A percentile compares a stretch with the other conserved stretches of the same genome.
Evolutionary conservation across 768 basidiomycete species (phyloP).

Genomic region (Auriscalpium orientale): DNA sequence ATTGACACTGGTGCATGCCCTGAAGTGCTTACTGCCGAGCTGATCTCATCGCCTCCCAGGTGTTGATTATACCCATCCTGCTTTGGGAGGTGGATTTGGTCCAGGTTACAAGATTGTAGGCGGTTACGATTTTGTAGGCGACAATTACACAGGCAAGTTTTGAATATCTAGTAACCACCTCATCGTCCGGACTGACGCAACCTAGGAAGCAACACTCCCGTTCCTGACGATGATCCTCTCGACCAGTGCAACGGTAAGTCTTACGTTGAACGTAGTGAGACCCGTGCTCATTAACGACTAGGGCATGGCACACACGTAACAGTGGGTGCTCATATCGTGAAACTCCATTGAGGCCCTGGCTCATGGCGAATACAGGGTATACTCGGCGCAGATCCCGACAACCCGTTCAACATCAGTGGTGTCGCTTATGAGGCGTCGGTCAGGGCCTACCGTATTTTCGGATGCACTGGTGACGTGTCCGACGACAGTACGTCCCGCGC

Average conservation of each 20-base stretch:
- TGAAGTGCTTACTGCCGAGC: no score
- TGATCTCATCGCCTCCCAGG: constrained; percentile 18
- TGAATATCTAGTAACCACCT: no score
- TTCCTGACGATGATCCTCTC: constrained; percentile 44
- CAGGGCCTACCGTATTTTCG: constrained; percentile 51
- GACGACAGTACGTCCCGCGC: constrained; percentile 38
- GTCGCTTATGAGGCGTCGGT: constrained; percentile 57
- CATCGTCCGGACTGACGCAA: no score
- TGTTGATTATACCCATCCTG: constrained; percentile 49
- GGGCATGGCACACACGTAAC: not conserved
- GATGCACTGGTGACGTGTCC: constrained; percentile 43
- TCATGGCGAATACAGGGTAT: constrained; percentile 42
- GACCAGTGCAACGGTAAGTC: constrained; percentile 39
- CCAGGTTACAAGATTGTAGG: constrained; percentile 45
- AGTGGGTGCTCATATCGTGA: not conserved
- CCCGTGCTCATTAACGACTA: not conserved
- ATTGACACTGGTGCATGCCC: constrained; percentile 31
- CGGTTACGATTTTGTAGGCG: constrained; percentile 53
- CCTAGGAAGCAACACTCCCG: constrained; percentile 36
- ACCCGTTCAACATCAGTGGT: constrained; percentile 59
- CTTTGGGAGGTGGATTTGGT: constrained; percentile 47
- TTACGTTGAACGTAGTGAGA: not conserved
- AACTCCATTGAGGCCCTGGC: constrained; percentile 49
- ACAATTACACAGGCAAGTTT: constrained; percentile 37
- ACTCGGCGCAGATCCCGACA: constrained; percentile 52